Evolutionary conservation across 2,329 filamentous ascomycete genomes (phyloP), one percentile per base, ranked within the genome.

Genomic region (Fusarium coffeatum): DNA sequence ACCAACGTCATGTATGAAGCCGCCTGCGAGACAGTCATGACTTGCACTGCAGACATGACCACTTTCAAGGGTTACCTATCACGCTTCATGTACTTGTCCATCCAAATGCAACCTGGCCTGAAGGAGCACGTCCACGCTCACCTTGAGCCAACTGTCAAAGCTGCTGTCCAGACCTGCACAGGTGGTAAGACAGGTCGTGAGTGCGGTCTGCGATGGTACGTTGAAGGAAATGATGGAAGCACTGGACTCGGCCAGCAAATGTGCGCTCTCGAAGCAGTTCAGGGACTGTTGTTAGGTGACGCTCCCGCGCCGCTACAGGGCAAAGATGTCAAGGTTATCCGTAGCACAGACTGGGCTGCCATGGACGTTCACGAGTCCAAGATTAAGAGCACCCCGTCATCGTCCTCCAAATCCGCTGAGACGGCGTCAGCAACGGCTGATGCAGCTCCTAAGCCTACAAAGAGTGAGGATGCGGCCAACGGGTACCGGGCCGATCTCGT

Each of bases 61-160:
- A 88, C 87, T 11, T 91, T 90, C 85, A 93, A 93, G 80, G 89
- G 85, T 45, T 90, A 89, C 76, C 83, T 91, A 30, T 83, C 88
- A 27, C 87, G 89, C 57, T 90, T 89, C 80, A 86, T 91, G 81
- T 90, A 85, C 80, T 83, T 85, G 47, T 84, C 88, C 6, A 83
- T 87, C 34, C 76, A 84, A 53, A 82, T 90, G 79, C 82, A 88
- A 62, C 87, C 89, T 12, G 84, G 83, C 22, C 85, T 89, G 22
- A 78, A 80, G 5, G 57, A 78, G 6, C 79, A 81, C 7, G 82
- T 91, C 48, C 79, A 83, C 51, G 76, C 77, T 4, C 78, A 86
- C 47, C 83, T 92, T 43, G 76, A 80, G 8, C 76, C 84, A 3
- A 87, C 87, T 4, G 87, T 88, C 34, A 65, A 80, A 27, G 89